Conservation (phyloP, 163 green algal genomes). For the Coccomyxa subellipsoidea region DNA sequence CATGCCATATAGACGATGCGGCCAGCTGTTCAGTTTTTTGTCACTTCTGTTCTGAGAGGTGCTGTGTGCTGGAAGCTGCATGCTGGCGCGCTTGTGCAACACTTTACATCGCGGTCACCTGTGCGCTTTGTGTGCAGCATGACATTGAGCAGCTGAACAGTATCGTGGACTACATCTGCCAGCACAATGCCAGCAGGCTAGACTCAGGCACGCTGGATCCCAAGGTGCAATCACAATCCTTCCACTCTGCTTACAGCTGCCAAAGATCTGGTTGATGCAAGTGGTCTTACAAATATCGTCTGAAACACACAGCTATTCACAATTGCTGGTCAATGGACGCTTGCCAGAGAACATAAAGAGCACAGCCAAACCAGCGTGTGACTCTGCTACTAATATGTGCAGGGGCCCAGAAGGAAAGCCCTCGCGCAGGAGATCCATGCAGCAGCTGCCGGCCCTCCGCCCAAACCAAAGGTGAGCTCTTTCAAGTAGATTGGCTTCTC, state of each 20-base stretch:
- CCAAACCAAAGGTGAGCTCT: background rate
- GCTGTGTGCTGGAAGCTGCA: too few species aligned
- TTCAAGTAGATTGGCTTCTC: too few species aligned
- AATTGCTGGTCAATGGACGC: too few species aligned
- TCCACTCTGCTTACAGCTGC: background rate
- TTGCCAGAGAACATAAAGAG: too few species aligned
- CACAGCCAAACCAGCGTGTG: too few species aligned
- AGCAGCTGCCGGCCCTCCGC: background rate
- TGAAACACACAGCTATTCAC: too few species aligned
- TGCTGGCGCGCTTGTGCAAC: too few species aligned
- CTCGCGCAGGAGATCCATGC: conserved; percentile 2
- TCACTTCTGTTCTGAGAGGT: too few species aligned
- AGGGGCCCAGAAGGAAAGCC: background rate
- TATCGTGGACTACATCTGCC: background rate
- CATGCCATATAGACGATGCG: background rate
- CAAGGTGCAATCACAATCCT: background rate
- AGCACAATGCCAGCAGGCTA: background rate
- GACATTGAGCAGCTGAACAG: background rate
- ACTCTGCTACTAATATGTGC: too few species aligned
- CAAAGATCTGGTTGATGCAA: background rate
- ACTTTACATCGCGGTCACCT: too few species aligned
- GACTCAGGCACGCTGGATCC: background rate
- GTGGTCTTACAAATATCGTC: background rate
- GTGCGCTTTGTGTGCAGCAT: background rate
- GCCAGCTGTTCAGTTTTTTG: background rate